Conservation (phyloP, 345 rosid genomes). For the Physaria fendleri region DNA sequence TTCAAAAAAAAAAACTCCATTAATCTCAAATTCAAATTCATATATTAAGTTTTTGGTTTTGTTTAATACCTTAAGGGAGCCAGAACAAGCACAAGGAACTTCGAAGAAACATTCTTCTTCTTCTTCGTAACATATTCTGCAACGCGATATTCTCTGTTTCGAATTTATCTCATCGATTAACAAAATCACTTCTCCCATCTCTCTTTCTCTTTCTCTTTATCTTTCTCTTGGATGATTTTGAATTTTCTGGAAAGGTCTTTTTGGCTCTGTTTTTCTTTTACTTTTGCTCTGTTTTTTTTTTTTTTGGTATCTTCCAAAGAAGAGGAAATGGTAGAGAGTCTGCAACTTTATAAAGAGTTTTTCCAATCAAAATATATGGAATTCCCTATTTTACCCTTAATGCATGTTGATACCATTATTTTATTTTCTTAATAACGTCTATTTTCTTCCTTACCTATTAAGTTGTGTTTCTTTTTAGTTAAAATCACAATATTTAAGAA, state of each 20-base stretch:
- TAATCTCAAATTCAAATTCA: neutral
- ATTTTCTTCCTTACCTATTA: neutral
- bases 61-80: slow-evolving; percentile 93
- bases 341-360: slow-evolving; percentile 6
- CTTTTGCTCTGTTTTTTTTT: slow-evolving; percentile 20
- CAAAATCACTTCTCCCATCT: slow-evolving; percentile 61
- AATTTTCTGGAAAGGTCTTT: neutral
- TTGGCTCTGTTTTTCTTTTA: neutral
- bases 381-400: slow-evolving; percentile 23
- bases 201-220: neutral
- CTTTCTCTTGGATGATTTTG: neutral
- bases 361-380: neutral
- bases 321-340: neutral
- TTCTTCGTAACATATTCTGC: slow-evolving; percentile 90
- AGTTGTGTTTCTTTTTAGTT: neutral
- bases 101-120: slow-evolving; percentile 79
- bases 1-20: neutral
- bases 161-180: slow-evolving; percentile 32
- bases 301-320: slow-evolving; percentile 2
- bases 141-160: slow-evolving; percentile 39
- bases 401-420: no score
- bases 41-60: no score
- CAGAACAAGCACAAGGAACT: slow-evolving; percentile 93
- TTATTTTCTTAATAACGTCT: no score
- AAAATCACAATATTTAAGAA: neutral